A percentile compares a stretch with the other conserved stretches of the same genome.
These are phyloP conservation scores for Lactarius vividus DNA, from an alignment of 768 basidiomycete species.

Conservation along the genomic window DNA sequence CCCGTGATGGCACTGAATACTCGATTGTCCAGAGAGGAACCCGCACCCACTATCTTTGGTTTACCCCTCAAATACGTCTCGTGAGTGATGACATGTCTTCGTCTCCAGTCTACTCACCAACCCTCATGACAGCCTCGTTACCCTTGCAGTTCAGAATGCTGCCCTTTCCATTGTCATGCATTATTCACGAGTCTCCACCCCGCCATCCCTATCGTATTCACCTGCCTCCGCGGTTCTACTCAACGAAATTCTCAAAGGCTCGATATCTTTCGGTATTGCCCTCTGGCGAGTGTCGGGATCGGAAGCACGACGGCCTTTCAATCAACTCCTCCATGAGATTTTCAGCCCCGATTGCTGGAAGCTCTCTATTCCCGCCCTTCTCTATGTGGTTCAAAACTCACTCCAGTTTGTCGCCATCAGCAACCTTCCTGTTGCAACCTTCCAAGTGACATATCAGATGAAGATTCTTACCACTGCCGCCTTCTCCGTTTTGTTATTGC, in stretches of 20 bases:
- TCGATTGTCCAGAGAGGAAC: conserved; percentile 26
- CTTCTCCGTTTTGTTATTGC: conserved; percentile 82
- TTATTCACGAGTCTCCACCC: conserved; percentile 89
- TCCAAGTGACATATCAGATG: conserved; percentile 98
- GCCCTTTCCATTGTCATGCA: conserved; percentile 97
- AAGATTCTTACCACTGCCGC: conserved; percentile 96
- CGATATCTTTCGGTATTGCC: conserved; percentile 88
- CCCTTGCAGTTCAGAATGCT: conserved; percentile 92
- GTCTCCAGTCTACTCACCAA: conserved; percentile 11
- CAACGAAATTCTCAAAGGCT: conserved; percentile 91
- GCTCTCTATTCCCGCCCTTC: conserved; percentile 91
- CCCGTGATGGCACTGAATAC: conserved; percentile 19
- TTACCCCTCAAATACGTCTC: conserved; percentile 79
- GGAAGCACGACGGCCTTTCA: conserved; percentile 39
- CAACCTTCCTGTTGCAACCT: conserved; percentile 95
- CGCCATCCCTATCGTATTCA: conserved; percentile 78
- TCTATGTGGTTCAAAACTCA: conserved; percentile 95
- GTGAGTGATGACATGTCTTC: conserved; percentile 42
- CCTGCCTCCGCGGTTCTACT: conserved; percentile 92
- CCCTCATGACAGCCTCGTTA: conserved; percentile 55
- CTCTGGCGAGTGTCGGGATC: conserved; percentile 40
- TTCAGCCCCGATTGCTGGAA: conserved; percentile 96
- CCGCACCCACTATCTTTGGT: conserved; percentile 57
- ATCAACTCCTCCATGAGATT: conserved; percentile 64
- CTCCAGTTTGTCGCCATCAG: conserved; percentile 95